These are phyloP conservation scores for Lachnellula cervina DNA, from an alignment of 2,329 filamentous ascomycete genomes.

Conservation along the genomic window DNA sequence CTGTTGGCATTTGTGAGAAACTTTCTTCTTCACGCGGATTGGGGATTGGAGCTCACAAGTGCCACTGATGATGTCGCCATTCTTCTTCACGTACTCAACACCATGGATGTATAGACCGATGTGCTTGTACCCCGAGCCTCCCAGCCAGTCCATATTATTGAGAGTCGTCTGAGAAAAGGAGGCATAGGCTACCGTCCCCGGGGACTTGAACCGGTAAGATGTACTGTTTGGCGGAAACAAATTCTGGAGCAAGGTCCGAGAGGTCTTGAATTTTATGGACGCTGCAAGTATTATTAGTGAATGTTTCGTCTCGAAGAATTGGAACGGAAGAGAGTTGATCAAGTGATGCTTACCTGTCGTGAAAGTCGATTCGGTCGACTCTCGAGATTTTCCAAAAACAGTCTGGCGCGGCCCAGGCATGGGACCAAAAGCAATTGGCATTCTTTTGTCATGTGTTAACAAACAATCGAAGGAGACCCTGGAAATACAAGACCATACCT, in stretches of 20 bases:
- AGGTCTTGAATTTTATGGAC: slow-evolving; percentile 39
- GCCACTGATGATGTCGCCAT: slow-evolving; percentile 43
- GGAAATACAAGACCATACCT: slow-evolving; percentile 17
- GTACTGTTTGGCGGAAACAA: slow-evolving; percentile 32
- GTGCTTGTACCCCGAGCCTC: slow-evolving; percentile 52
- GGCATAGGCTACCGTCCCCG: slow-evolving; percentile 35
- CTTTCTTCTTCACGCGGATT: neutral
- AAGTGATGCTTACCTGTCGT: slow-evolving; percentile 1
- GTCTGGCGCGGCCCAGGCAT: slow-evolving; percentile 24
- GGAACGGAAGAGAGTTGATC: neutral
- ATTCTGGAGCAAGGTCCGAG: slow-evolving; percentile 36
- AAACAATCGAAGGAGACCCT: neutral
- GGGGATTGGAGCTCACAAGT: slow-evolving; percentile 31
- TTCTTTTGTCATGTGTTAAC: slow-evolving; percentile 7
- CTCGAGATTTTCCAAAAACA: slow-evolving; percentile 1
- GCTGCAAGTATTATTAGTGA: slow-evolving; percentile 14
- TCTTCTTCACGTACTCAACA: slow-evolving; percentile 48
- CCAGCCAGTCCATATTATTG: slow-evolving; percentile 54
- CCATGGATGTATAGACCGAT: slow-evolving; percentile 59
- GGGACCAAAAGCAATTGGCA: slow-evolving; percentile 37
- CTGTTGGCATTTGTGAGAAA: neutral
- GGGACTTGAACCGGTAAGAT: slow-evolving; percentile 31
- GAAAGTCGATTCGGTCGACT: slow-evolving; percentile 10
- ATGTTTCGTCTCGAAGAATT: neutral
- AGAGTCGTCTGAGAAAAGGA: slow-evolving; percentile 38